These are phyloP conservation scores for Candida mattraensis DNA, from an alignment of 805 yeast species.

Conservation along the genomic window DNA sequence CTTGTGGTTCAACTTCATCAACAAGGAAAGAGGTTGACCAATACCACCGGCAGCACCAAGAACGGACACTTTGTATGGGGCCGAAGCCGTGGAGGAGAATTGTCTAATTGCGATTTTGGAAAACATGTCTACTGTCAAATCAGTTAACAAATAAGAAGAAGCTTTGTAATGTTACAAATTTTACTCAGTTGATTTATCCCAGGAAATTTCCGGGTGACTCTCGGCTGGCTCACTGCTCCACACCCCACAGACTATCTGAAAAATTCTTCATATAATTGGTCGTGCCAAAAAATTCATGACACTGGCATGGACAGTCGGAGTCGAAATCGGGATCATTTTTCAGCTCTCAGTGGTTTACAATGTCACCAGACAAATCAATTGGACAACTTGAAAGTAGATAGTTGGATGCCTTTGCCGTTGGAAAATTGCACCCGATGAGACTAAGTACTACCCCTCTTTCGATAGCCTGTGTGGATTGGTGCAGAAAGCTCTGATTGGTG, in stretches of 20 bases:
- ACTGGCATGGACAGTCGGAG: slow-evolving; percentile 6
- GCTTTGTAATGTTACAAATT: slow-evolving; percentile 2
- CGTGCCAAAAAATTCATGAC: slow-evolving; percentile 8
- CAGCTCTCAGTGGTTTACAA: too few species aligned
- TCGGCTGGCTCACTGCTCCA: slow-evolving; percentile 3
- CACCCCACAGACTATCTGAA: slow-evolving; percentile 1
- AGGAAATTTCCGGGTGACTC: slow-evolving; percentile 5
- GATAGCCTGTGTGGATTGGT: too few species aligned
- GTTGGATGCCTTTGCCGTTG: too few species aligned
- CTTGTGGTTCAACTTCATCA: slow-evolving; percentile 83
- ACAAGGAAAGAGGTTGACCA: slow-evolving; percentile 84
- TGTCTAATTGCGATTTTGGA: slow-evolving; percentile 45
- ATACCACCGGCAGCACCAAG: slow-evolving; percentile 94
- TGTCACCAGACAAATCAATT: too few species aligned
- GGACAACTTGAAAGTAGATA: too few species aligned
- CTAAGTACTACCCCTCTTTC: too few species aligned
- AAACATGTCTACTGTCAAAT: slow-evolving; percentile 42
- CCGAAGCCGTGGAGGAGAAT: slow-evolving; percentile 67
- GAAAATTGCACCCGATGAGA: too few species aligned
- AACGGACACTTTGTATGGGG: slow-evolving; percentile 76
- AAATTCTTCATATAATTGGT: slow-evolving; percentile 7
- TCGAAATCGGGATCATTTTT: slow-evolving; percentile 14
- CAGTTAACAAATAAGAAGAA: slow-evolving; percentile 1
- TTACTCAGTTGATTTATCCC: background rate
- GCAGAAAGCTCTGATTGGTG: too few species aligned